These are phyloP conservation scores for Penicillium parvum DNA, from an alignment of 495 filamentous ascomycete genomes.

Conservation along the genomic window DNA sequence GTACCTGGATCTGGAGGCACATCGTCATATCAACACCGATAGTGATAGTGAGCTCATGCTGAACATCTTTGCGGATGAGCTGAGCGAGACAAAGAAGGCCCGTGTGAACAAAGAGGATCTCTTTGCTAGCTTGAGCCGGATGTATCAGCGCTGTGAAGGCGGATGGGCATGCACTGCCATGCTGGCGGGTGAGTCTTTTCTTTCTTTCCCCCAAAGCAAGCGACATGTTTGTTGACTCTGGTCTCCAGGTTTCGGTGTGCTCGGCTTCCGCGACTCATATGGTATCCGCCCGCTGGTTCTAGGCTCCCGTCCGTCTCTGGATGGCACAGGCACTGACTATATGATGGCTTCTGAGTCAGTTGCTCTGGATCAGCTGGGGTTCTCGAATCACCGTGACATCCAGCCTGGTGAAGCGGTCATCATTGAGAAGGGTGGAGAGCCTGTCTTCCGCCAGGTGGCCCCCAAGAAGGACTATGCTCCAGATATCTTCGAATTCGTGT, in stretches of 20 bases:
- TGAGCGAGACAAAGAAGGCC: conserved; percentile 93
- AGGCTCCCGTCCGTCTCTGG: conserved; percentile 66
- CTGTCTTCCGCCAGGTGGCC: conserved; percentile 71
- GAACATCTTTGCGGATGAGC: conserved; percentile 89
- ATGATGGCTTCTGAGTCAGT: conserved; percentile 98
- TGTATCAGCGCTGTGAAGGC: conserved; percentile 75
- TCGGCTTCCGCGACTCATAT: conserved; percentile 84
- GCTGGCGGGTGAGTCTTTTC: conserved; percentile 72
- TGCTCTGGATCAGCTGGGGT: conserved; percentile 83
- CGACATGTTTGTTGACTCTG: neutral
- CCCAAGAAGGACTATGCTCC: conserved; percentile 71
- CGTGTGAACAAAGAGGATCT: conserved; percentile 90
- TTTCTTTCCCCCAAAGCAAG: neutral
- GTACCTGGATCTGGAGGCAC: conserved; percentile 82
- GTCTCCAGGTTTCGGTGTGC: conserved; percentile 66
- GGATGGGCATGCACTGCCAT: conserved; percentile 88
- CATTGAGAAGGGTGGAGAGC: conserved; percentile 75
- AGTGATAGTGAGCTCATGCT: conserved; percentile 93
- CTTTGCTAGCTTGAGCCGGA: conserved; percentile 68
- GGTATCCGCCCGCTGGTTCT: conserved; percentile 89
- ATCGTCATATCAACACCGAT: conserved; percentile 95
- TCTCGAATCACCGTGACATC: conserved; percentile 76
- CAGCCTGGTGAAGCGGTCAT: conserved; percentile 91
- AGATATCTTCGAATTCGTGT: conserved; percentile 89
- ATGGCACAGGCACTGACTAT: conserved; percentile 73